Conservation (phyloP, 371 early-diverging fungal species). For the Rhizomucor pusillus region DNA sequence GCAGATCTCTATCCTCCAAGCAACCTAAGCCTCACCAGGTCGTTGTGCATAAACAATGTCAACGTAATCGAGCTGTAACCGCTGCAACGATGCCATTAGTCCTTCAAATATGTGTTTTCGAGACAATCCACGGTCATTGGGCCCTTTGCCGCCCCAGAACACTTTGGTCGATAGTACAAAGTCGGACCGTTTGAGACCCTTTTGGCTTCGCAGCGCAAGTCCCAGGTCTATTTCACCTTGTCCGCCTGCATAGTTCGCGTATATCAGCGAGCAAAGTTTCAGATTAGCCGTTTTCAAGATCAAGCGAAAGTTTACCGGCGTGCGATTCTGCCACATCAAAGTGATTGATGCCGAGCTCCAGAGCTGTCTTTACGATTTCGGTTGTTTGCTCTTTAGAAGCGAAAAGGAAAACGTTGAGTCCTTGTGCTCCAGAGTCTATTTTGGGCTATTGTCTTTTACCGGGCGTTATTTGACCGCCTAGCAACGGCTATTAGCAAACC, state of each 20-base stretch:
- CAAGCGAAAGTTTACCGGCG: slow-evolving; percentile 37
- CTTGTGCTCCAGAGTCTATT: background rate
- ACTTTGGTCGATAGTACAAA: slow-evolving; percentile 84
- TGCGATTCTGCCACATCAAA: slow-evolving; percentile 83
- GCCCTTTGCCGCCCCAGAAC: slow-evolving; percentile 80
- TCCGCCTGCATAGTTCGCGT: slow-evolving; percentile 47
- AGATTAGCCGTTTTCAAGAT: background rate
- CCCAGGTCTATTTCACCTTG: slow-evolving; percentile 81
- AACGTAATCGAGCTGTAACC: slow-evolving; percentile 78
- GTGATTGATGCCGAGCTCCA: slow-evolving; percentile 78
- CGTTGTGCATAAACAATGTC: slow-evolving; percentile 85
- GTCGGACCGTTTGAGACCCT: slow-evolving; percentile 67
- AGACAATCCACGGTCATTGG: slow-evolving; percentile 82
- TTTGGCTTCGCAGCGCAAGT: slow-evolving; percentile 62
- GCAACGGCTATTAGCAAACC: background rate
- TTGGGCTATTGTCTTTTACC: slow-evolving; percentile 18
- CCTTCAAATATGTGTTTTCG: slow-evolving; percentile 88
- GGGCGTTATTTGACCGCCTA: slow-evolving; percentile 60
- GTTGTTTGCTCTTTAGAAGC: slow-evolving; percentile 46
- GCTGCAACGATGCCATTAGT: slow-evolving; percentile 68
- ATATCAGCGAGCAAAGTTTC: background rate
- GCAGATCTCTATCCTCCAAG: too few relatives aligned
- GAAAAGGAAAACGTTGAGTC: background rate
- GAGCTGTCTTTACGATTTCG: slow-evolving; percentile 72
- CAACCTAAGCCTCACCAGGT: slow-evolving; percentile 44